Conservation (phyloP, 768 basidiomycete species). For the Cystobasidium tubakii region DNA sequence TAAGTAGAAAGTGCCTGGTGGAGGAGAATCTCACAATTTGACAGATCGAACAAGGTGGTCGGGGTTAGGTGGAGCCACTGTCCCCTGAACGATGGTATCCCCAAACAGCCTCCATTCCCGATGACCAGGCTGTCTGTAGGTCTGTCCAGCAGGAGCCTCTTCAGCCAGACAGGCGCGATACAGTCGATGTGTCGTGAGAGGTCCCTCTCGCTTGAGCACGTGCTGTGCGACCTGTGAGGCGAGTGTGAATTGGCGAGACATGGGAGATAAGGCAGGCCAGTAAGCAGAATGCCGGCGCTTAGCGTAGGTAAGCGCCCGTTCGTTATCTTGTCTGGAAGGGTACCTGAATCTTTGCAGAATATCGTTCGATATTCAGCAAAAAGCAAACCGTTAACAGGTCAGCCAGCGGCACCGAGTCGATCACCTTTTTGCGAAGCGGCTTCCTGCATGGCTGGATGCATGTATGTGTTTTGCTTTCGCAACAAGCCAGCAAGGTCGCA, state of each 20-base stretch:
- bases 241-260: background rate
- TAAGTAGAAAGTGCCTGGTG: too few species aligned
- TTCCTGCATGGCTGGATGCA: too few species aligned
- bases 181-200: constrained; percentile 22
- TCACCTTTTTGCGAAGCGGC: too few species aligned
- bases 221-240: constrained; percentile 22
- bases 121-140: constrained; percentile 15
- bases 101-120: constrained; percentile 14
- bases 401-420: background rate
- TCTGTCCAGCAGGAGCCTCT: constrained; percentile 6
- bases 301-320: too few species aligned
- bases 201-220: constrained; percentile 27
- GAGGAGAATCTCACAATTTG: constrained; percentile 18
- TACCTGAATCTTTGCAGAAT: too few species aligned
- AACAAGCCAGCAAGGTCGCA: background rate
- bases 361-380: background rate
- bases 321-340: too few species aligned
- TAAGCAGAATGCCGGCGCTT: too few species aligned
- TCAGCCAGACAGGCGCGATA: constrained; percentile 21
- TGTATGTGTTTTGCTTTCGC: background rate
- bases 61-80: background rate
- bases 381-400: background rate
- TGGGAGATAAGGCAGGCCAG: too few species aligned
- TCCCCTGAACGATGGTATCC: background rate
- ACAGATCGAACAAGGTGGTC: constrained; percentile 29